A percentile compares a stretch with the other conserved stretches of the same genome.
Evolutionary conservation across 805 yeast species (phyloP).

Genomic region (Ogataea haglerorum): DNA sequence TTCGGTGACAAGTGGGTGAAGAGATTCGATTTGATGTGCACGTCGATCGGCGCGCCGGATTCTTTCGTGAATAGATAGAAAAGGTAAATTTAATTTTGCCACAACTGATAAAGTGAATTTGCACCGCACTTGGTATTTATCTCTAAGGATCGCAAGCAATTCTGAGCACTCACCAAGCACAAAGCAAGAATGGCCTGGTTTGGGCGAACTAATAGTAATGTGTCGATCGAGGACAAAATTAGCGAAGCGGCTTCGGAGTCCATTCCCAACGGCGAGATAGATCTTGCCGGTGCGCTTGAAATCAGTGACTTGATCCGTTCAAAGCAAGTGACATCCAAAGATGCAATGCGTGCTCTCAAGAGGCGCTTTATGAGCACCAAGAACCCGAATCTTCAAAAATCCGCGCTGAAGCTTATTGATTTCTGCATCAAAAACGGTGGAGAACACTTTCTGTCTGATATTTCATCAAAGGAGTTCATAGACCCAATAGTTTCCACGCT

Average conservation of each 20-base stretch:
- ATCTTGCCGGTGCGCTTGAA: constrained; percentile 68
- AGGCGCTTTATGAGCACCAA: constrained; percentile 54
- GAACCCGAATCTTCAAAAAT: constrained; percentile 78
- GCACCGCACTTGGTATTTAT: neutral
- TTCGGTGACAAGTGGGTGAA: constrained; percentile 11
- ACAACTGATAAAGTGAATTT: constrained; percentile 1
- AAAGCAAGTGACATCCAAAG: constrained; percentile 72
- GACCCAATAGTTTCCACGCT: constrained; percentile 62
- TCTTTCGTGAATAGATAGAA: neutral
- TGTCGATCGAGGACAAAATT: constrained; percentile 58
- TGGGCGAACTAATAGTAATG: constrained; percentile 31
- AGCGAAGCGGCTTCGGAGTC: constrained; percentile 80
- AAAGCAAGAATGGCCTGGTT: constrained; percentile 47
- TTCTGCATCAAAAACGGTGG: constrained; percentile 94
- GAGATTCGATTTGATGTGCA: neutral
- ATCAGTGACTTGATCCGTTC: constrained; percentile 84
- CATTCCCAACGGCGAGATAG: constrained; percentile 90
- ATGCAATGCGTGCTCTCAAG: constrained; percentile 81
- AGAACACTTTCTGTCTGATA: constrained; percentile 70
- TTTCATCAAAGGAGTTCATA: constrained; percentile 81
- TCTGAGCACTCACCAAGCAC: neutral
- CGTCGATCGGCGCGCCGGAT: constrained; percentile 14
- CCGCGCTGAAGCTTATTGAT: constrained; percentile 75
- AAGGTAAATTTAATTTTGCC: constrained; percentile 3
- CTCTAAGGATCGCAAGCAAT: neutral